These are phyloP conservation scores for Arabidopsis arenosa DNA, from an alignment of 345 rosid species.

Conservation along the genomic window DNA sequence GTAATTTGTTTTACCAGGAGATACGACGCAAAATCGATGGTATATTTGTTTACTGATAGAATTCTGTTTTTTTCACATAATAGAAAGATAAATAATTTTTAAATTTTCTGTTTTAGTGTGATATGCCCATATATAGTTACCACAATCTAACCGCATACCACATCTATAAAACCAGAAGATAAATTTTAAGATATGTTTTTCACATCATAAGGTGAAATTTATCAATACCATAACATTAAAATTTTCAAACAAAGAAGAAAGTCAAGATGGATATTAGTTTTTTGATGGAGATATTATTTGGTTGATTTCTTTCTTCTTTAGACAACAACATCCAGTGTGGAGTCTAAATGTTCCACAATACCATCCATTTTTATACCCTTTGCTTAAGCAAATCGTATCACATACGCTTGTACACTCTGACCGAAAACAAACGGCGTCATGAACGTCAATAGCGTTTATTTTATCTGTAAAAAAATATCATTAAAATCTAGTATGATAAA, in stretches of 20 bases:
- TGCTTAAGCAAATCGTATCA: neutral
- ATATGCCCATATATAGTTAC: too few species aligned
- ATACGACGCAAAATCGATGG: too few species aligned
- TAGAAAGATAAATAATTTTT: too few species aligned
- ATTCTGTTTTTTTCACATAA: too few species aligned
- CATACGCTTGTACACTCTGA: neutral
- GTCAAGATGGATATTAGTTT: neutral
- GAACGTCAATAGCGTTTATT: neutral
- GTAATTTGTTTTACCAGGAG: too few species aligned
- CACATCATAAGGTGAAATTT: neutral
- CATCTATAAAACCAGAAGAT: too few species aligned
- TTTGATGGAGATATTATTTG: neutral
- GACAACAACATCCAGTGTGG: neutral
- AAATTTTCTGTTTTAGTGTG: too few species aligned
- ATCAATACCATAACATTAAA: neutral
- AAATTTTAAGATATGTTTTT: too few species aligned
- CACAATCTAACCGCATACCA: too few species aligned
- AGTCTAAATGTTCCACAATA: neutral
- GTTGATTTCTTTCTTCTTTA: neutral
- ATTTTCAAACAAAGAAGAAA: neutral
- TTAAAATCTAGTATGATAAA: neutral
- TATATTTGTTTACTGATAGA: too few species aligned
- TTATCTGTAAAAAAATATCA: neutral
- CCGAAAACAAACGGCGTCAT: neutral
- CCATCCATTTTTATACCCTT: neutral